Evolutionary conservation across 2,329 filamentous ascomycete genomes (phyloP).

Genomic region (Hymenotorrendiella dingleyae): DNA sequence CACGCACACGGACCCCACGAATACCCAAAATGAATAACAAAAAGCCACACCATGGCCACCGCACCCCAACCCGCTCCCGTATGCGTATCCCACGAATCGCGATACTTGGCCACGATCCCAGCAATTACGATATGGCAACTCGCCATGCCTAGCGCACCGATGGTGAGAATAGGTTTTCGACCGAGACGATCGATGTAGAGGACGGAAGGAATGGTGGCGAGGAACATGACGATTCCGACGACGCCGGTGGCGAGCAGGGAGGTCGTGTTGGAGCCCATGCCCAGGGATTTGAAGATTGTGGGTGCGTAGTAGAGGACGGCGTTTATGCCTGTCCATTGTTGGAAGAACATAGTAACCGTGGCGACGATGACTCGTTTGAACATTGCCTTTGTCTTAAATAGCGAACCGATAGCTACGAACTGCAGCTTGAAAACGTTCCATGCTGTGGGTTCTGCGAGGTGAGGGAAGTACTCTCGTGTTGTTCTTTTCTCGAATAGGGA

Average conservation of each 20-base stretch:
- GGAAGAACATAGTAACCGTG: conserved; percentile 50
- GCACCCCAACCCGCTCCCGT: conserved; percentile 63
- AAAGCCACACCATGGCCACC: conserved; percentile 64
- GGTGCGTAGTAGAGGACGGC: conserved; percentile 41
- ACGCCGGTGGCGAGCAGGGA: conserved; percentile 65
- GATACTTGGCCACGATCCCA: conserved; percentile 58
- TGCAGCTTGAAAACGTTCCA: conserved; percentile 64
- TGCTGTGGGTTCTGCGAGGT: conserved; percentile 51
- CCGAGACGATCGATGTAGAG: conserved; percentile 60
- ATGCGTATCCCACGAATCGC: conserved; percentile 51
- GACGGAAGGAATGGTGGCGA: conserved; percentile 61
- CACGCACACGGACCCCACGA: conserved; percentile 70
- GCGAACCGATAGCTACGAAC: conserved; percentile 58
- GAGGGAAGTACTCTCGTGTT: conserved; percentile 61
- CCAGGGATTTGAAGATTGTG: conserved; percentile 41
- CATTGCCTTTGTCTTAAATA: conserved; percentile 62
- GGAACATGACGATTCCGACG: conserved; percentile 64
- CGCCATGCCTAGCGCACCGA: conserved; percentile 62
- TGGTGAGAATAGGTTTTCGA: conserved; percentile 54
- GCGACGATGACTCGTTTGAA: conserved; percentile 61
- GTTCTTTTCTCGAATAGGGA: conserved; percentile 71
- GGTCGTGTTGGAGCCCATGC: conserved; percentile 38
- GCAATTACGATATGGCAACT: conserved; percentile 67
- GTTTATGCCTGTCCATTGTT: conserved; percentile 32
- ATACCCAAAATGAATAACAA: conserved; percentile 69